Evolutionary conservation across 306 rosid species (phyloP), one percentile per base, ranked within the genome.

Genomic region (Lablab purpureus): DNA sequence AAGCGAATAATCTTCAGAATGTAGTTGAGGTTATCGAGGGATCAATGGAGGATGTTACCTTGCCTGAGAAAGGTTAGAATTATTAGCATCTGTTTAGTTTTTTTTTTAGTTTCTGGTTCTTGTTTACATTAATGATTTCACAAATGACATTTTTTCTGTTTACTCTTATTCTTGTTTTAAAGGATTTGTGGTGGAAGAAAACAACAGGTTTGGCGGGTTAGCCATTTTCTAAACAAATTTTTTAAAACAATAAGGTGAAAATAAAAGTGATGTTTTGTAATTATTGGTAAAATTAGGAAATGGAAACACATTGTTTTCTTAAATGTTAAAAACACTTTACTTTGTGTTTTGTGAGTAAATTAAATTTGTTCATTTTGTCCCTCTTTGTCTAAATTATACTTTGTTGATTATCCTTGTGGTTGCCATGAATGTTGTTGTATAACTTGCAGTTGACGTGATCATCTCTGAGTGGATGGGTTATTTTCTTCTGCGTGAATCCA

Each of bases 401-500:
- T 59, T 62, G 23, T 18, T 50, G 64, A 23, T 10, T 28, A n/a
- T 65, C 64, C 0, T 41, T 72, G 69, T 58, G 54, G 60, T 71
- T 72, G 78, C 32, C 67, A 47, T 73, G 18, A 79, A 54, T 55
- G n/a, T 58, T 49, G 18, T 10, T 75, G 41, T 27, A 41, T 80
- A 13, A 71, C 69, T 76, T 86, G 81, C 90, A 93, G 99, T 95
- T 75, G 99, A 95, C 68, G 99, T 95, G 67, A 95, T 95, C 18
- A 93, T 95, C 78, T 95, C 99, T 3, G 98, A 95, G 89, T 95
- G 99, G 99, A 95, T 95, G 99, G 99, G 99, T 63, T 95, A 95
- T 83, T 95, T 95, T 84, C 98, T 95, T 72, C 87, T 95, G 76
- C 96, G 99, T 21, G 99, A 95, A 72, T 95, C 99, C 22, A 95